Percentiles rank a stretch among this genome's conserved stretches.
phyloP scores from a whole-genome alignment of 805 yeast genomes.

The Candida xyloterini region DNA sequence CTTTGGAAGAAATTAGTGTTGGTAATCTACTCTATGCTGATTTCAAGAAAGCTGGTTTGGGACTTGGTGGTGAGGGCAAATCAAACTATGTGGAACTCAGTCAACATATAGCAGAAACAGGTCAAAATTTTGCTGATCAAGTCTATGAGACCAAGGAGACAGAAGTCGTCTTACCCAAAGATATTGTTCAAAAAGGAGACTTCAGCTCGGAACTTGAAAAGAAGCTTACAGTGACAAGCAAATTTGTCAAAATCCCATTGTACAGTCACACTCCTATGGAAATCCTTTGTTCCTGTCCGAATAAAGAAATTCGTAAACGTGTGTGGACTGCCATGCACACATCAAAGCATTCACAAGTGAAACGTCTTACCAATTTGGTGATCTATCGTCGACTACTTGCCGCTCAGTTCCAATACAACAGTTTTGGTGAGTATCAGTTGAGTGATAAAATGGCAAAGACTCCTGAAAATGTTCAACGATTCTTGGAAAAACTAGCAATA shows the following conservation, averaged over 20 bases:
- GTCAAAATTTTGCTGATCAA: constrained; percentile 69
- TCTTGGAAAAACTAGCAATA: constrained; percentile 57
- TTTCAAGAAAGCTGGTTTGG: constrained; percentile 87
- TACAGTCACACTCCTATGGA: constrained; percentile 64
- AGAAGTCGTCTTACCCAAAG: constrained; percentile 28
- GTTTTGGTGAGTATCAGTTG: constrained; percentile 77
- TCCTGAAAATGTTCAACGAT: constrained; percentile 72
- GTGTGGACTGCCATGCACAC: constrained; percentile 77
- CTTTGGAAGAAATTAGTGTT: constrained; percentile 75
- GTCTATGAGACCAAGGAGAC: constrained; percentile 33
- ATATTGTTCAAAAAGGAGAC: constrained; percentile 31
- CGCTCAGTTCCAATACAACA: constrained; percentile 61
- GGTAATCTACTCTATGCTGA: constrained; percentile 79
- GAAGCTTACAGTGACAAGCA: constrained; percentile 27
- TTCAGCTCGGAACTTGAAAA: constrained; percentile 22
- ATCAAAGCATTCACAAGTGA: constrained; percentile 61
- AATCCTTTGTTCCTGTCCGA: constrained; percentile 56
- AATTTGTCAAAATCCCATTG: constrained; percentile 51
- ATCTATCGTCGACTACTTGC: constrained; percentile 70
- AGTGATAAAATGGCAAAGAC: constrained; percentile 86
- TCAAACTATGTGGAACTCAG: constrained; percentile 72
- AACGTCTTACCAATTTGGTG: constrained; percentile 55
- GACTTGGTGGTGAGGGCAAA: constrained; percentile 63
- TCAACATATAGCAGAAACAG: constrained; percentile 74
- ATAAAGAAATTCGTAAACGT: constrained; percentile 54